phyloP scores from a whole-genome alignment of 2,329 filamentous ascomycete genomes.

The Xylariaceae sp. region DNA sequence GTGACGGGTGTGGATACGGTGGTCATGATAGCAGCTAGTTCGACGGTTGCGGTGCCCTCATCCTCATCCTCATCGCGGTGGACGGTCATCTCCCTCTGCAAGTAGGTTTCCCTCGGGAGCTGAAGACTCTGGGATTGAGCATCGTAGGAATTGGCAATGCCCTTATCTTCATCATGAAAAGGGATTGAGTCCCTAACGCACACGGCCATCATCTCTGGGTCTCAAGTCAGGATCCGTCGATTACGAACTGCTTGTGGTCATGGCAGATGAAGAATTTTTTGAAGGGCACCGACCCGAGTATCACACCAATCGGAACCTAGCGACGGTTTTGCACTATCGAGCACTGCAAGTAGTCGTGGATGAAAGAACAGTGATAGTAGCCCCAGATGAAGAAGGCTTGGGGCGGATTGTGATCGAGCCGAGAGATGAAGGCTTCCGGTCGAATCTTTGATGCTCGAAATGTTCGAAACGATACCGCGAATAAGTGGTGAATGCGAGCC shows the following conservation, averaged over 20 bases:
- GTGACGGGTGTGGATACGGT: constrained; percentile 58
- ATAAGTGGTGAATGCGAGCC: no score
- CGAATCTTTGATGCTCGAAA: neutral
- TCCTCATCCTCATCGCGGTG: constrained; percentile 38
- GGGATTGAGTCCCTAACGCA: constrained; percentile 26
- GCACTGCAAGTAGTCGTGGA: neutral
- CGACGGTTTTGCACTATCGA: neutral
- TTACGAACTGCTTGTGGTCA: constrained; percentile 24
- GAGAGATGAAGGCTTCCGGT: neutral
- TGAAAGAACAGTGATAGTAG: neutral
- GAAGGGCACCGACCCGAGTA: neutral
- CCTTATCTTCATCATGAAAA: constrained; percentile 31
- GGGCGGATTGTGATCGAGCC: neutral
- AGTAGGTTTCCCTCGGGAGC: constrained; percentile 32
- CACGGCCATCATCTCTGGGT: constrained; percentile 29
- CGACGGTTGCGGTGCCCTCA: constrained; percentile 45
- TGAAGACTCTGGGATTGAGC: constrained; percentile 27
- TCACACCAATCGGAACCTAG: neutral
- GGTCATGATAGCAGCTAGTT: constrained; percentile 49
- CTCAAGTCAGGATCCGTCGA: constrained; percentile 6
- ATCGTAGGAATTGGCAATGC: constrained; percentile 29
- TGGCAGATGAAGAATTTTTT: constrained; percentile 19
- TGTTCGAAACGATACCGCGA: neutral
- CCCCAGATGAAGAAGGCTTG: neutral
- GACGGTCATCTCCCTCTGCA: constrained; percentile 32